Percentiles rank a stretch among this genome's conserved stretches.
These are phyloP conservation scores for Astrocystis sublimbata DNA, from an alignment of 495 filamentous ascomycete species.

Conservation along the genomic window DNA sequence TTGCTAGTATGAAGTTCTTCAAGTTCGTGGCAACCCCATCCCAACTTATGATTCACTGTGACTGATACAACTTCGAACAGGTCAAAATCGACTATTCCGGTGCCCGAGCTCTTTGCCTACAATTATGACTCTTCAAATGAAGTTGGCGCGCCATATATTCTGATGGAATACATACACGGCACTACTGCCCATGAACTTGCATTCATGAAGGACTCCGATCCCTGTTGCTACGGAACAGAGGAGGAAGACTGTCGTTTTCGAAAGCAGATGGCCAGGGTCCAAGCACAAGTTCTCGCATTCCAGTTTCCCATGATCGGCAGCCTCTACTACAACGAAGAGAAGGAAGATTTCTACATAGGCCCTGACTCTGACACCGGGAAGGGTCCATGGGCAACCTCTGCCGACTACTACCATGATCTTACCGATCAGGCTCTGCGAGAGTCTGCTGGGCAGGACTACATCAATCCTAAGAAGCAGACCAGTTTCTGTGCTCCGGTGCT, in stretches of 20 bases:
- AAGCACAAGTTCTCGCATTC: background rate
- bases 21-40: background rate
- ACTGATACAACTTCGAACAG: background rate
- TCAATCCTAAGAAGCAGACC: background rate
- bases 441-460: background rate
- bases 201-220: background rate
- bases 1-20: slow-evolving; percentile 8
- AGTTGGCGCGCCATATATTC: slow-evolving; percentile 16
- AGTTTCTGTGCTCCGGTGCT: background rate
- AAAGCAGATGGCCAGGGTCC: slow-evolving; percentile 4
- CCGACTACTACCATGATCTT: background rate
- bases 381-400: background rate
- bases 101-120: background rate
- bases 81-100: background rate
- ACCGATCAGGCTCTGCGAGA: background rate
- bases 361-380: background rate
- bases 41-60: background rate
- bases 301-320: slow-evolving; percentile 15
- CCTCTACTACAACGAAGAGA: slow-evolving; percentile 11
- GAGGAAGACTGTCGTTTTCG: slow-evolving; percentile 5
- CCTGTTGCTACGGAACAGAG: background rate
- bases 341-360: slow-evolving; percentile 3
- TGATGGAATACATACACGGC: slow-evolving; percentile 19
- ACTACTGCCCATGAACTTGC: background rate
- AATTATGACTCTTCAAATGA: background rate